A percentile compares a stretch with the other conserved stretches of the same genome.
Conservation (phyloP, 2,329 filamentous ascomycete species). For the Endocalyx cinctus region DNA sequence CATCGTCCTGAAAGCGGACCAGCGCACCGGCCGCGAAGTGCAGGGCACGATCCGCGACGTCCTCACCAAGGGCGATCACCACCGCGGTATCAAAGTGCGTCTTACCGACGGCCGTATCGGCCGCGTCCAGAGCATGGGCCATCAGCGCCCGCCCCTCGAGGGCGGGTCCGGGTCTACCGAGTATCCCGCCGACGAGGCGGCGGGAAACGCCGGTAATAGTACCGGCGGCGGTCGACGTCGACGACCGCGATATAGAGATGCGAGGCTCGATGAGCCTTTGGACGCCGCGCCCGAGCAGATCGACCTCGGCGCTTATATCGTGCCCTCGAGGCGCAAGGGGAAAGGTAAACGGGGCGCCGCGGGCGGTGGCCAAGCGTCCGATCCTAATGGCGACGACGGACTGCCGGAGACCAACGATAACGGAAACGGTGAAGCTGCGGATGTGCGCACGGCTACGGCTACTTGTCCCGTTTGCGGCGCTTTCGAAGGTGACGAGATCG, state of each 20-base stretch:
- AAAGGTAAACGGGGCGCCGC: conserved; percentile 21
- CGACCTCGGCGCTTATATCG: conserved; percentile 48
- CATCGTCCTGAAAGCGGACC: conserved; percentile 72
- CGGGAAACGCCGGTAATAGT: conserved; percentile 5
- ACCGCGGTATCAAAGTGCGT: conserved; percentile 74
- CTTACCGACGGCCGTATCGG: conserved; percentile 68
- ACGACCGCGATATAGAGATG: conserved; percentile 25
- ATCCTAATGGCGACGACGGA: background rate
- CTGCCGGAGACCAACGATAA: conserved; percentile 2
- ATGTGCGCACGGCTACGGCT: conserved; percentile 25
- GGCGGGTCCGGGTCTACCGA: conserved; percentile 9
- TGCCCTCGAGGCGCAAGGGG: conserved; percentile 28
- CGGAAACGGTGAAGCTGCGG: conserved; percentile 6
- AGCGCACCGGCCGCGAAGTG: conserved; percentile 68
- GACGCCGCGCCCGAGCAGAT: conserved; percentile 37
- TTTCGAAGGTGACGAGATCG: conserved; percentile 65
- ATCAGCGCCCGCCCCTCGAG: conserved; percentile 2
- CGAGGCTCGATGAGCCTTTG: conserved; percentile 29
- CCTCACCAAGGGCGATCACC: conserved; percentile 69
- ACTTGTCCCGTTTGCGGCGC: conserved; percentile 61
- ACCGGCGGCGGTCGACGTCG: conserved; percentile 16
- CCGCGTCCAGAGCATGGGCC: conserved; percentile 61
- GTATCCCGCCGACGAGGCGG: no score
- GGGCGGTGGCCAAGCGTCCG: conserved; percentile 9
- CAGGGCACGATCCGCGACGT: conserved; percentile 62